A percentile compares a stretch with the other conserved stretches of the same genome.
phyloP scores from a whole-genome alignment of 116 monocot genomes.

The Trichopus zeylanicus region DNA sequence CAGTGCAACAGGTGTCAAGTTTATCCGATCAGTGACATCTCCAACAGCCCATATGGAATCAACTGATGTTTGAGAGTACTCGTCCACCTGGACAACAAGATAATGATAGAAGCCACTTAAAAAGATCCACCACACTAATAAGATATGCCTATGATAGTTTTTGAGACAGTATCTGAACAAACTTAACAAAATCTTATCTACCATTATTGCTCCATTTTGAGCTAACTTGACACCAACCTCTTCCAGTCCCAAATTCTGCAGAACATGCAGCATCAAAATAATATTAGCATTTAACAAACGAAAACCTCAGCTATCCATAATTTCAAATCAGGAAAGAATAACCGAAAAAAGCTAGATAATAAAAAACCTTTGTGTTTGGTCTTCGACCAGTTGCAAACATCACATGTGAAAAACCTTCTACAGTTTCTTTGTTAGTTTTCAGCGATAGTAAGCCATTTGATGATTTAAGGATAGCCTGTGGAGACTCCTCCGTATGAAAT shows the following conservation, averaged over 20 bases:
- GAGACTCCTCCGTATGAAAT: conserved; percentile 87
- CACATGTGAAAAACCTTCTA: conserved; percentile 93
- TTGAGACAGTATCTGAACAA: neutral
- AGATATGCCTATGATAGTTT: neutral
- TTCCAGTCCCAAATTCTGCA: conserved; percentile 90
- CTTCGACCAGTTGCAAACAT: conserved; percentile 99
- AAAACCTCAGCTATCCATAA: neutral
- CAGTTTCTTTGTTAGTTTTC: conserved; percentile 82
- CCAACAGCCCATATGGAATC: conserved; percentile 98
- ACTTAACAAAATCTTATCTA: conserved; percentile 12
- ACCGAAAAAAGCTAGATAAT: neutral
- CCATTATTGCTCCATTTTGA: conserved; percentile 91
- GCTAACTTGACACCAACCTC: conserved; percentile 77
- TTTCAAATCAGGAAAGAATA: neutral
- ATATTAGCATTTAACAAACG: neutral
- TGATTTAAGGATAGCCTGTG: conserved; percentile 76
- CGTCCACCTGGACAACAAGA: conserved; percentile 58
- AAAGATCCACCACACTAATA: too few relatives aligned
- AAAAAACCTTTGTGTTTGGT: conserved; percentile 87
- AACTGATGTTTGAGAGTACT: conserved; percentile 83
- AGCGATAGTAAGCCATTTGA: conserved; percentile 67
- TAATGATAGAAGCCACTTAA: too few relatives aligned
- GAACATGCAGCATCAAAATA: neutral
- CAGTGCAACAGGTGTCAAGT: conserved; percentile 96
- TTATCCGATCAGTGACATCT: conserved; percentile 92